Base-by-base conservation (phyloP, 805 yeast genomes). In the Myxozyma vanderwaltii region DNA sequence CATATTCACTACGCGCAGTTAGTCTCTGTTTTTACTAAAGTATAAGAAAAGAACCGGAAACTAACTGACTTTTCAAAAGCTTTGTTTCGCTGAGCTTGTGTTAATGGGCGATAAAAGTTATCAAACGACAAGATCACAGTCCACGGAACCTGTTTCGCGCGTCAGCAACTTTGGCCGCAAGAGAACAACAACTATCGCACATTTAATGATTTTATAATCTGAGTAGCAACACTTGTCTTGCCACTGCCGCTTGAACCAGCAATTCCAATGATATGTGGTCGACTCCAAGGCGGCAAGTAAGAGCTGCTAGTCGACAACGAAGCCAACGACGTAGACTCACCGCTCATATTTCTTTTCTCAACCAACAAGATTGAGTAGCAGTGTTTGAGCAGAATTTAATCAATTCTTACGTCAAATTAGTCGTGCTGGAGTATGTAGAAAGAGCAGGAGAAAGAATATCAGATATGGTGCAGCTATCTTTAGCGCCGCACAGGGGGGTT, bases 171-270 rank as follows among this genome's bases (percentile, higher is more conserved):
- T 8, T 19, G 26, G 17, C 5, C n/a, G 31, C 15, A 23, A 10
- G 29, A 2, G 48, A 8, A 19, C 2, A 21, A 24, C 13, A 39
- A n/a, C 15, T n/a, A 17, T 56, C 68, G 27, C 31, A 72, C 74
- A 58, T 76, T 76, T 47, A 84, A 77, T 62, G 85, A 84, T 56
- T 86, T 82, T 53, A 91, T 88, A 67, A 94, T 86, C 63, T 82
- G 81, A 39, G 90, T 85, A 0, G 97, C 94, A 19, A 94, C 89
- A 36, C 96, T 86, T 0, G 98, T 92, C 71, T 92, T 92, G 1
- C 99, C 99, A 0, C 96, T 89, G 1, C 98, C 95, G 15, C 89
- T 83, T 26, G 83, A 80, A 0, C 96, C 96, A 0, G 95, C 95
- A 19, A 89, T 81, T n/a, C 95, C 96, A 64, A 89, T 89, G 51